Conservation (phyloP, 768 basidiomycete genomes). For the Lactarius sp. region DNA sequence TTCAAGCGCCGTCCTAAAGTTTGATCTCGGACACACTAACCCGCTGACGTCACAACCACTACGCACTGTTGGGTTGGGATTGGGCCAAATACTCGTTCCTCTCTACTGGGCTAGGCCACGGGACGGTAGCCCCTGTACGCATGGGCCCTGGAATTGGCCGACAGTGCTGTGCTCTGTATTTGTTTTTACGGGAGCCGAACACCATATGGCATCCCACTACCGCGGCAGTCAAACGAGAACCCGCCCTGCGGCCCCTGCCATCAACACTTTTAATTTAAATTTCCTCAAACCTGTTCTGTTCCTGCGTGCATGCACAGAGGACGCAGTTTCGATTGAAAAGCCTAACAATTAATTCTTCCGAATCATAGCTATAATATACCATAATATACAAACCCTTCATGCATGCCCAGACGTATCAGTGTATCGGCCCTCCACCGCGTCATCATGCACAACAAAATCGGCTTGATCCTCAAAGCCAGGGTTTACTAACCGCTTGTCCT, state of each 20-base stretch:
- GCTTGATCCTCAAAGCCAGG: constrained; percentile 46
- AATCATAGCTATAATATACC: neutral
- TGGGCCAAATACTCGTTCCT: constrained; percentile 6
- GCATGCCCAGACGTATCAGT: neutral
- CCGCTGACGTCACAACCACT: constrained; percentile 16
- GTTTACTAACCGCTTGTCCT: constrained; percentile 72
- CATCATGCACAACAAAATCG: constrained; percentile 10
- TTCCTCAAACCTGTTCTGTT: neutral
- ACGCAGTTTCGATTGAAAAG: neutral
- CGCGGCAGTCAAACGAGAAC: constrained; percentile 12
- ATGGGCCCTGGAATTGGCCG: neutral
- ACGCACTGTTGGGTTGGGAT: neutral
- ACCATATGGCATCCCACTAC: neutral
- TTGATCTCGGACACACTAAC: constrained; percentile 5
- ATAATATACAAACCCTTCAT: neutral
- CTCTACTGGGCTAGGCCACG: neutral
- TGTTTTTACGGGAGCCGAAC: neutral
- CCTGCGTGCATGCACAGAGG: neutral
- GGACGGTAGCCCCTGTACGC: neutral
- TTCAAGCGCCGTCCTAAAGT: constrained; percentile 23
- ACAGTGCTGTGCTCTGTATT: neutral
- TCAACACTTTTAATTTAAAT: constrained; percentile 2
- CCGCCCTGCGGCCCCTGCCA: neutral
- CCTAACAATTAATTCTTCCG: neutral
- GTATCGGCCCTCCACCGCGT: constrained; percentile 18